A percentile compares a stretch with the other conserved stretches of the same genome.
phyloP scores from a whole-genome alignment of 148 eudicot genomes.

The Drosera capensis region DNA sequence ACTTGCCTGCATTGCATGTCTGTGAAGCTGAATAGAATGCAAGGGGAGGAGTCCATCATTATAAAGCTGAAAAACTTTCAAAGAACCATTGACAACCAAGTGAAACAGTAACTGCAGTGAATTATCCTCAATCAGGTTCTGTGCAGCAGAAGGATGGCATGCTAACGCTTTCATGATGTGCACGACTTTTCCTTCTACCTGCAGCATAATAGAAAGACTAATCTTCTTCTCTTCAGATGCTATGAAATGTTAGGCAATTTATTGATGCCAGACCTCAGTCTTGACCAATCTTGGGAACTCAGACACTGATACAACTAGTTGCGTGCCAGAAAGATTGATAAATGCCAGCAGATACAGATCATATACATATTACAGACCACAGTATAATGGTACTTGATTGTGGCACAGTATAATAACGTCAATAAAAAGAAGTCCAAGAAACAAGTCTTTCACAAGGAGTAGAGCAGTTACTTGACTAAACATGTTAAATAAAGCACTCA shows the following conservation, averaged over 20 bases:
- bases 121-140: conserved; percentile 93
- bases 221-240: background rate
- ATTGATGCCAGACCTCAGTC: background rate
- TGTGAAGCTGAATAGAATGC: conserved; percentile 92
- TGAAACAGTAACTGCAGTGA: conserved; percentile 79
- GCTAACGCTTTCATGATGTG: conserved; percentile 97
- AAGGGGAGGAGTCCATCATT: conserved; percentile 73
- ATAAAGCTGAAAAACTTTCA: conserved; percentile 55
- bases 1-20: conserved; percentile 97
- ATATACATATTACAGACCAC: too few species aligned
- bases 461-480: too few species aligned
- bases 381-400: too few species aligned
- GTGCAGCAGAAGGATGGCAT: conserved; percentile 85
- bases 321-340: too few species aligned
- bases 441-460: too few species aligned
- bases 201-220: conserved; percentile 6
- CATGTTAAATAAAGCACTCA: too few species aligned
- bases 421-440: too few species aligned
- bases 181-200: conserved; percentile 94
- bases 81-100: conserved; percentile 95
- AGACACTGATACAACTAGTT: too few species aligned
- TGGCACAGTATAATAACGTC: too few species aligned
- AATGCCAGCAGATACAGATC: too few species aligned
- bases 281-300: too few species aligned
- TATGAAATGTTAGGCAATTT: background rate